Conservation (phyloP, 1,284 basidiomycete species). For the Tilletia caries region DNA sequence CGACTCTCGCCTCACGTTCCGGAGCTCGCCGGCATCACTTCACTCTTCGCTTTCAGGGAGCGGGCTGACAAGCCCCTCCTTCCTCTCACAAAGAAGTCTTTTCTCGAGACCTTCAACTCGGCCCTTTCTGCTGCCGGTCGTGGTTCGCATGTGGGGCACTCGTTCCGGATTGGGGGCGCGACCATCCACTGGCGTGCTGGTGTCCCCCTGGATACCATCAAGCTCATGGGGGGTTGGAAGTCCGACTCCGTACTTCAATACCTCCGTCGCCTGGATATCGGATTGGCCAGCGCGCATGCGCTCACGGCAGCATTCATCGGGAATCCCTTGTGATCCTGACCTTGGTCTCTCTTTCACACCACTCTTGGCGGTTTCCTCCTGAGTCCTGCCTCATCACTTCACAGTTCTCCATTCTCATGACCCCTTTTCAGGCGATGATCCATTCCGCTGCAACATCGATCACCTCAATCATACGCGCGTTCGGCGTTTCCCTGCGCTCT, state of each 20-base stretch:
- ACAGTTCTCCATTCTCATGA: too few species aligned
- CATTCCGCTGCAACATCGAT: too few species aligned
- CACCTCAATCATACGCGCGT: too few species aligned
- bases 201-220: neutral
- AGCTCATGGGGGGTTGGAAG: neutral
- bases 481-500: too few species aligned
- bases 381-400: too few species aligned
- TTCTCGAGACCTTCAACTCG: neutral
- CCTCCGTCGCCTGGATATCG: neutral
- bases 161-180: neutral
- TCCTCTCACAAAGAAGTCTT: neutral
- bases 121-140: neutral
- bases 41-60: neutral
- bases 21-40: neutral
- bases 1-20: neutral
- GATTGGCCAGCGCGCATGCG: neutral
- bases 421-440: too few species aligned
- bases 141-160: neutral
- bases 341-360: too few species aligned
- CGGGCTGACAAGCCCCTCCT: neutral
- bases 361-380: too few species aligned
- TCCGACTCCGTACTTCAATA: neutral
- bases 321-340: too few species aligned
- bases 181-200: neutral
- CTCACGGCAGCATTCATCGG: too few species aligned